Conservation (phyloP, 1,284 basidiomycete species). For the Rhodotorula sp. region DNA sequence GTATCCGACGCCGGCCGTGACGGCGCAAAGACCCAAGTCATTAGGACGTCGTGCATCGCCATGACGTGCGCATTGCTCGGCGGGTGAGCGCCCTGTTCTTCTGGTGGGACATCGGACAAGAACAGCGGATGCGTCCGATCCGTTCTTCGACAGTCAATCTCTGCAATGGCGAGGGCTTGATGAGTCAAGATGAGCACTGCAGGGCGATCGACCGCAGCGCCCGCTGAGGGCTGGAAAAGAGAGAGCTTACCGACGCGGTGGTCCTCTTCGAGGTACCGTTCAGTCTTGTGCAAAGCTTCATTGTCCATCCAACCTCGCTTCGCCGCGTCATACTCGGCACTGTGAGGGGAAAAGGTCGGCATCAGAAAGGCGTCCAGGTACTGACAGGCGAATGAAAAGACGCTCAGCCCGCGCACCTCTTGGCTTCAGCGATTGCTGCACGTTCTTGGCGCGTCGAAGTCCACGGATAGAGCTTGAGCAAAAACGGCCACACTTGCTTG, state of each 20-base stretch:
- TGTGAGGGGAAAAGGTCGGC: slow-evolving; percentile 44
- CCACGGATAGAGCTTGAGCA: slow-evolving; percentile 83
- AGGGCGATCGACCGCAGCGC: background rate
- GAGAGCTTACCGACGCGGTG: slow-evolving; percentile 43
- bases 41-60: slow-evolving; percentile 70
- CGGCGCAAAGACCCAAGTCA: slow-evolving; percentile 74
- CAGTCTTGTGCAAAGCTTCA: slow-evolving; percentile 57
- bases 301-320: slow-evolving; percentile 78
- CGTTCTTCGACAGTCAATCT: slow-evolving; percentile 96
- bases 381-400: too few relatives aligned
- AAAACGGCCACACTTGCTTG: slow-evolving; percentile 80
- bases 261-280: slow-evolving; percentile 45
- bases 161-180: slow-evolving; percentile 53
- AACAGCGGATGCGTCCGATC: slow-evolving; percentile 88
- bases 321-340: slow-evolving; percentile 64
- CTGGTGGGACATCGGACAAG: slow-evolving; percentile 48
- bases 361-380: background rate
- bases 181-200: background rate
- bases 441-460: slow-evolving; percentile 50
- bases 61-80: slow-evolving; percentile 62
- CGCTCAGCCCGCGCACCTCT: slow-evolving; percentile 56
- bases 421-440: slow-evolving; percentile 58
- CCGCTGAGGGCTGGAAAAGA: background rate
- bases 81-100: slow-evolving; percentile 35
- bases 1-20: background rate